Evolutionary conservation across 345 rosid species (phyloP), one percentile per base, ranked within the genome.

Genomic region (Linum tenue): DNA sequence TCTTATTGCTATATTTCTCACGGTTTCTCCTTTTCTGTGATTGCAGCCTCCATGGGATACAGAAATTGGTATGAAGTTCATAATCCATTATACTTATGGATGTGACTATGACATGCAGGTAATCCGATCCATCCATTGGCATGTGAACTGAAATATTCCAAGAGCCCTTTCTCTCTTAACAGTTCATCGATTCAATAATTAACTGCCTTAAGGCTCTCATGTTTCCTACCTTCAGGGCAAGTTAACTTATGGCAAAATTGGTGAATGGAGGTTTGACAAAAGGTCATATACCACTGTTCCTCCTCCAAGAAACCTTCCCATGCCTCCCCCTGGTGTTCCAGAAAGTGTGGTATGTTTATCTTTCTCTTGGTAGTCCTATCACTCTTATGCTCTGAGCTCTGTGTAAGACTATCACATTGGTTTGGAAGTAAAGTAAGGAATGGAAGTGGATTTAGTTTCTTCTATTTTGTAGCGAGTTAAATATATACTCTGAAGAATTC

Each of bases 31-130:
- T 72, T 66, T 80, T 75, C 22, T 73, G 76, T 77, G 65, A 50
- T 76, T 51, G 68, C 81, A 95, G 99, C 99, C 99, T 66, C 99
- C 99, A 40, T 95, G 99, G 99, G 98, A 91, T 79, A 95, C 81
- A 68, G 91, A 87, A 75, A 38, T 91, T 48, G 91, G 90, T 57
- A 75, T 81, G 64, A 91, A 89, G 85, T 86, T 78, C 83, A 91
- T 95, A 70, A 87, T 95, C 65, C 99, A 95, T 76, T 95, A 84
- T 75, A 94, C 97, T 44, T 94, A 91, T 31, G 99, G 99, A 71
- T 94, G 97, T 64, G 97, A 91, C 81, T 94, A 70, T 67, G 83
- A 89, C 69, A 69, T 89, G 97, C 77, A 94, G 96, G 99, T 94
- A 80, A 65, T 9, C 3, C 14, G 2, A 48, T 48, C 11, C 14